These are phyloP conservation scores for Micractinium conductrix DNA, from an alignment of 139 green algal species.

Conservation along the genomic window DNA sequence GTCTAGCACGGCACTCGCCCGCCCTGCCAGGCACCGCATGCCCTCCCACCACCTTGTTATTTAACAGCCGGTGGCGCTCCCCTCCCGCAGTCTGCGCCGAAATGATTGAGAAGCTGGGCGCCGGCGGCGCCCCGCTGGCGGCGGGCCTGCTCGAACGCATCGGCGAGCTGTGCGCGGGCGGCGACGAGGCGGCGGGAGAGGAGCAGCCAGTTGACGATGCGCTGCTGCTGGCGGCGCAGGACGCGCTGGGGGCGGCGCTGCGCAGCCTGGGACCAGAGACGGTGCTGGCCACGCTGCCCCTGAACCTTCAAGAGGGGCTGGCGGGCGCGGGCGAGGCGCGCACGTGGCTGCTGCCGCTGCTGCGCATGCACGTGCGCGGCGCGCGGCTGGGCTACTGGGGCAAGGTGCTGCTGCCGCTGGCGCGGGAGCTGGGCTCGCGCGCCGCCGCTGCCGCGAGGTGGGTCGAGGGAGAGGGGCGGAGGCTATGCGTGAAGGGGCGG, in stretches of 20 bases:
- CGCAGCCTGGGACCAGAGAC: constrained; percentile 72
- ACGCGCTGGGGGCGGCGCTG: constrained; percentile 42
- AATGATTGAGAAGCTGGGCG: constrained; percentile 61
- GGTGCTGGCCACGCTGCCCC: constrained; percentile 75
- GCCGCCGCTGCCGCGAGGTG: constrained; percentile 38
- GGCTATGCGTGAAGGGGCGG: too few species aligned
- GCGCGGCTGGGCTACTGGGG: constrained; percentile 72
- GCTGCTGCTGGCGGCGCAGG: constrained; percentile 30
- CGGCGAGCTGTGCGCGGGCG: constrained; percentile 66
- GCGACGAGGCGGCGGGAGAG: constrained; percentile 53
- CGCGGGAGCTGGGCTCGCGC: constrained; percentile 54
- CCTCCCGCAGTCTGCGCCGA: constrained; percentile 49
- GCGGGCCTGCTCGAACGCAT: constrained; percentile 54
- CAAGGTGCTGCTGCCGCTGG: constrained; percentile 75
- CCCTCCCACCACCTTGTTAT: neutral
- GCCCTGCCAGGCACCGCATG: neutral
- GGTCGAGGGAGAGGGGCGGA: too few species aligned
- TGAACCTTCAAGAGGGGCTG: constrained; percentile 71
- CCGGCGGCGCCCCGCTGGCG: constrained; percentile 35
- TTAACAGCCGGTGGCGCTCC: neutral
- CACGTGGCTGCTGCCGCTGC: constrained; percentile 92
- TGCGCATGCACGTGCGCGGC: constrained; percentile 72
- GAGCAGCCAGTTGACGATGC: constrained; percentile 3
- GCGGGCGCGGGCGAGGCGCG: constrained; percentile 61
- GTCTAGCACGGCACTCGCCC: too few species aligned